A percentile compares a stretch with the other conserved stretches of the same genome.
Conservation (phyloP, 129 eudicot genomes). For the Kitagawia praeruptora region DNA sequence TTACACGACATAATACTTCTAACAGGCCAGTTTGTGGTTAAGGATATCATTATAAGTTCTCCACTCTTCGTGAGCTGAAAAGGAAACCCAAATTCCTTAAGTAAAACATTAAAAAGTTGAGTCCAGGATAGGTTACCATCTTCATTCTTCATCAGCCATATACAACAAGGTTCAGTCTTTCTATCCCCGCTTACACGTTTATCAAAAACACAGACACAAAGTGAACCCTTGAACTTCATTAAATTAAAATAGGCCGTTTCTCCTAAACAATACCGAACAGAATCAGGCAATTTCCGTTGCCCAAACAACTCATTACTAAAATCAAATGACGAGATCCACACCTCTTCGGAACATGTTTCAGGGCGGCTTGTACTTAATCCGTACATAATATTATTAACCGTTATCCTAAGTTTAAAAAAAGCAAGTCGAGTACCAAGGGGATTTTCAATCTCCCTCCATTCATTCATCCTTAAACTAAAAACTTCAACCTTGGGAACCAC, state of each 20-base stretch:
- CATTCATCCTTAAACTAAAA: neutral
- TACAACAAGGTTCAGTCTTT: neutral
- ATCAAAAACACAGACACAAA: neutral
- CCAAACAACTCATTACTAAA: constrained; percentile 1
- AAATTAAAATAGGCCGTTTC: neutral
- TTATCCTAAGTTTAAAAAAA: neutral
- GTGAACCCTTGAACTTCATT: neutral
- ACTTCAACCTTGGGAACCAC: neutral
- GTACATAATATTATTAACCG: neutral
- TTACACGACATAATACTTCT: no score
- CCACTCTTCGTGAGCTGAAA: no score
- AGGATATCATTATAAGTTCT: no score
- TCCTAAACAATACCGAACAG: neutral
- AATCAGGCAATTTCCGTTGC: neutral
- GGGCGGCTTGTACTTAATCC: neutral
- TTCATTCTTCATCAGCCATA: neutral
- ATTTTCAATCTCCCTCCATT: neutral
- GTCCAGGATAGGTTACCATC: neutral
- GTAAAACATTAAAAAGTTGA: no score
- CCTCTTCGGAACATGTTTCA: neutral
- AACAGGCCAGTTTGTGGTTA: no score
- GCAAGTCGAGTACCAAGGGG: neutral
- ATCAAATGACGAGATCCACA: neutral
- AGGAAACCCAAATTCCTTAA: no score
- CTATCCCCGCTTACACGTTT: neutral